Base-by-base conservation (phyloP, 2,329 filamentous ascomycete genomes). In the Aphanocladium album region DNA sequence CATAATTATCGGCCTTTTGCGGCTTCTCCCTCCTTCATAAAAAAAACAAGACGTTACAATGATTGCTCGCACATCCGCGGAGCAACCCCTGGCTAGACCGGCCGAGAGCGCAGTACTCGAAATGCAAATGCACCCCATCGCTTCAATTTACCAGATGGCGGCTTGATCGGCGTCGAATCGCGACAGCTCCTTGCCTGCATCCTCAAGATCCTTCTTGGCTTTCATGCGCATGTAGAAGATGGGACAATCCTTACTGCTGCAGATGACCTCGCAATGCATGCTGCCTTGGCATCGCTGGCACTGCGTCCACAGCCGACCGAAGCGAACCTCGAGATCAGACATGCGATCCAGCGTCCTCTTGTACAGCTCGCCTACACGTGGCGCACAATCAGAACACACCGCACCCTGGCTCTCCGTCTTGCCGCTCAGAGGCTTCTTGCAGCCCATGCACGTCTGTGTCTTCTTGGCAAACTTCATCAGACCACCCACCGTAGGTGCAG, bases 211-310 rank as follows among this genome's bases (percentile, higher is more conserved):
- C 80, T 99, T 99, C 83, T 97, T 96, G 35, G 93, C 93, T 82
- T 99, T 99, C 95, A 99, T 99, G 5, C 95, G 87, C 95, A 99
- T 99, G 75, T 99, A 99, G 76, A 99, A 99, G 70, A 99, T 99
- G 1, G 95, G 95, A 72, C 95, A 99, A 79, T 99, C 95, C 73
- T 92, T 90, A 73, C 89, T 93, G 64, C 89, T 93, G 79, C 95
- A 99, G 67, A 99, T 98, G 59, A 99, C 96, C 75, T 99, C 95
- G 73, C 91, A 95, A 77, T 99, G 95, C 83, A 99, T 89, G 78
- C 92, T 97, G 59, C 93, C 95, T 78, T 99, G 95, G 74, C 95
- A 99, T 46, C 95, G 83, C 78, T 99, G 95, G 73, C 95, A 99
- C 75, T 99, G 95, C 53, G 95, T 99, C 95, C 95, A 99, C 56